A percentile compares a stretch with the other conserved stretches of the same genome.
Evolutionary conservation across 2,329 filamentous ascomycete genomes (phyloP).

Genomic region (Kalaharituber pfeilii): DNA sequence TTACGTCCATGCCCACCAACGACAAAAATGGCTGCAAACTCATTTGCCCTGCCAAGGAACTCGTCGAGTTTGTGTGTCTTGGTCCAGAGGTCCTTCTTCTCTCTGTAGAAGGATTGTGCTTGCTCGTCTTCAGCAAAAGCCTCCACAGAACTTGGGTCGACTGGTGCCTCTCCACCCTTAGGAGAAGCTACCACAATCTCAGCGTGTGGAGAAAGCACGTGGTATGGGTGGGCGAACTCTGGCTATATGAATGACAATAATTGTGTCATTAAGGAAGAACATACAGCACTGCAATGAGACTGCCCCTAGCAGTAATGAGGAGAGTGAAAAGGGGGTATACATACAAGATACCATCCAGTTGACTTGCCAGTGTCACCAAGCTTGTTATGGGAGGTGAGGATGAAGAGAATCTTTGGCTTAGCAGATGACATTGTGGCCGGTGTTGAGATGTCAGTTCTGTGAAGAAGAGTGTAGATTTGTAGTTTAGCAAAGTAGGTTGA

Average conservation of each 20-base stretch:
- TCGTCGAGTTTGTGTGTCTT: conserved; percentile 42
- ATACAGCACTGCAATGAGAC: background rate
- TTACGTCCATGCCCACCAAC: conserved; percentile 41
- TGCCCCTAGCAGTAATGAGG: background rate
- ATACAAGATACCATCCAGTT: conserved; percentile 55
- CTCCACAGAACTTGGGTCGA: conserved; percentile 42
- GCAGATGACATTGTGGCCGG: background rate
- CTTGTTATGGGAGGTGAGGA: conserved; percentile 46
- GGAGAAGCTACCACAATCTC: conserved; percentile 45
- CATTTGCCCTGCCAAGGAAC: conserved; percentile 38
- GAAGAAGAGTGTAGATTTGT: background rate
- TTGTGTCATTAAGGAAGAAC: conserved; percentile 19
- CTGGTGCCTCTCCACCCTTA: conserved; percentile 42
- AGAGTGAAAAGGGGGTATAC: conserved; percentile 10
- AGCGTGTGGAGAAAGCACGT: conserved; percentile 38
- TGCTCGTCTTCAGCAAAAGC: conserved; percentile 37
- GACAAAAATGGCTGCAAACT: conserved; percentile 48
- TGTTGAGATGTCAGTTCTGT: background rate
- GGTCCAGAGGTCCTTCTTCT: conserved; percentile 44
- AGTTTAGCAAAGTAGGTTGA: background rate
- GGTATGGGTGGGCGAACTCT: conserved; percentile 48
- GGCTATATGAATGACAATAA: conserved; percentile 24
- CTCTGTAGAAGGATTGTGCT: conserved; percentile 38
- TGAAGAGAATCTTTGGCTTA: conserved; percentile 46
- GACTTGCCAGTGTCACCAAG: conserved; percentile 35